Evolutionary conservation across 148 eudicot genomes (phyloP), one percentile per base, ranked within the genome.

Genomic region (Limonium bicolor): DNA sequence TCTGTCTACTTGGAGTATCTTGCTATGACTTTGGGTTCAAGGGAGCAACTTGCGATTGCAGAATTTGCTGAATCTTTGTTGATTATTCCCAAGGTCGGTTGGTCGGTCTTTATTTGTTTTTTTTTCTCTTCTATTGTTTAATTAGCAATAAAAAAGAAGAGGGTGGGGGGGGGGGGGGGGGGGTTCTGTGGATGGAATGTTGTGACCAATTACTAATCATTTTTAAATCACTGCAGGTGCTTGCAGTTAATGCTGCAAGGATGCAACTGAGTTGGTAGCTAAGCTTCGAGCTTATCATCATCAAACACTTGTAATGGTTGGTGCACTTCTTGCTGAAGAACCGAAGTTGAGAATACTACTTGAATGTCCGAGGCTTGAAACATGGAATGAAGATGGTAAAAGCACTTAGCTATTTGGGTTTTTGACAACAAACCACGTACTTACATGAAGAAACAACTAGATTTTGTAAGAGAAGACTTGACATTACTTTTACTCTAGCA

Each of bases 21-120:
- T 12, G 99, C 99, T 40, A 90, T 95, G 8, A 90, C 99, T 42
- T 54, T 90, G 38, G 99, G 99, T 44, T 90, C 93, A 26, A 76
- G 99, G 44, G 99, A 90, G 68, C 99, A 90, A 60, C 59, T 84
- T 49, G 99, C 99, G 24, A 84, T 90, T 62, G 99, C 95, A 32
- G 93, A 90, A 50, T 90, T 84, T 56, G 95, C 99, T 54, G 99
- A 90, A 67, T 83, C 99, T 24, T 63, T 90, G 59, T 58, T 80
- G 25, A 49, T 90, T 54, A 80, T 90, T 16, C 99, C 99, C 6
- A 88, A 84, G 99, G 99, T 90, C 39, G n/a, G 45, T 51, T 14
- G 17, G 10, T 20, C 37, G 11, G 41, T 36, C 8, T 8, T 14
- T 9, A 11, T 50, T 23, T 41, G 5, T 2, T 0, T 12, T 37